These are phyloP conservation scores for Starmera stellimalicola DNA, from an alignment of 1,139 yeast species.

Conservation along the genomic window DNA sequence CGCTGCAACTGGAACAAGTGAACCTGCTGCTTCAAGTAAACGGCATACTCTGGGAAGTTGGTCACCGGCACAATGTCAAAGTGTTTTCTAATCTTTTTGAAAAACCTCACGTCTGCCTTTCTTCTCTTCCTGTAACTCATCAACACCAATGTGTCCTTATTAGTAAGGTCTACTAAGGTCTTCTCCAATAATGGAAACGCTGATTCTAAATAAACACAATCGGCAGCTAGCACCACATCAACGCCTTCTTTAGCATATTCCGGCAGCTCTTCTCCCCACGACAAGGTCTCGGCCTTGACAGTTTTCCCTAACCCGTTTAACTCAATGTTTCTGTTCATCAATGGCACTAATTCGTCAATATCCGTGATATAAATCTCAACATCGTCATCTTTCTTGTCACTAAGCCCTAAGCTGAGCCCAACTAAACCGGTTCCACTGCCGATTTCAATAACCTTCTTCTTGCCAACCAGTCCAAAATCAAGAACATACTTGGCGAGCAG, in stretches of 20 bases:
- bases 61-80: slow-evolving; percentile 27
- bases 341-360: slow-evolving; percentile 30
- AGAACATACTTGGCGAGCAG: slow-evolving; percentile 34
- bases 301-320: slow-evolving; percentile 25
- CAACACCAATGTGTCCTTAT: slow-evolving; percentile 30
- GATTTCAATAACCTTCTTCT: slow-evolving; percentile 33
- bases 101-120: slow-evolving; percentile 34
- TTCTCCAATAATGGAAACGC: slow-evolving; percentile 42
- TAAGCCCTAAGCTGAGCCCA: slow-evolving; percentile 28
- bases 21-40: slow-evolving; percentile 27
- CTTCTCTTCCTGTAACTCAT: slow-evolving; percentile 45
- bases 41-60: slow-evolving; percentile 13
- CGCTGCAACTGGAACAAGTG: slow-evolving; percentile 30
- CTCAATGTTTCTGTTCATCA: slow-evolving; percentile 35
- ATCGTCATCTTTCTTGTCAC: slow-evolving; percentile 17
- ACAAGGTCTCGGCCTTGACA: background rate
- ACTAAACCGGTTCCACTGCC: slow-evolving; percentile 52
- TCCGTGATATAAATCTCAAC: slow-evolving; percentile 34
- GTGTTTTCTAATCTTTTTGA: slow-evolving; percentile 24
- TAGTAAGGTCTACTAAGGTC: slow-evolving; percentile 37
- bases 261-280: slow-evolving; percentile 33
- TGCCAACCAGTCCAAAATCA: slow-evolving; percentile 14
- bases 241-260: slow-evolving; percentile 23
- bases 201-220: slow-evolving; percentile 44
- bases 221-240: slow-evolving; percentile 45